These are phyloP conservation scores for Pyrus hybrid DNA, from an alignment of 331 rosid genomes.

Conservation along the genomic window DNA sequence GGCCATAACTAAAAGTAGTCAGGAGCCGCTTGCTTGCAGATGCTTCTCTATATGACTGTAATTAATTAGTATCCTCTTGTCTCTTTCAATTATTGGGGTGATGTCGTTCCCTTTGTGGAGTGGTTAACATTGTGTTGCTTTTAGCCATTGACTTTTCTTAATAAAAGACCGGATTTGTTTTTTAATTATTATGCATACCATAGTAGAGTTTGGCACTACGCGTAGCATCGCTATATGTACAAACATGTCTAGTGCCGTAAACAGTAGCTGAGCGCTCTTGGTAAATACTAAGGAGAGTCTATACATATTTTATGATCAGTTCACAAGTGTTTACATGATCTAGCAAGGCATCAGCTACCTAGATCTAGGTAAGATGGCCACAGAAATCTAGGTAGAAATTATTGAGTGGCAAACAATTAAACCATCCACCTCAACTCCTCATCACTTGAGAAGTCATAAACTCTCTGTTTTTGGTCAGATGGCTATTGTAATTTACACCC, in stretches of 20 bases:
- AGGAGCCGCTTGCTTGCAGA: not conserved
- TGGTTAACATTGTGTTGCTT: not conserved
- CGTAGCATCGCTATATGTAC: no score
- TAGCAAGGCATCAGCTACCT: no score
- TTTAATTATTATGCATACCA: not conserved
- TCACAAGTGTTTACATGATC: no score
- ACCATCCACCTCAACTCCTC: slow-evolving; percentile 2
- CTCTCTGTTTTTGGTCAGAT: not conserved
- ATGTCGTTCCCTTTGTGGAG: not conserved
- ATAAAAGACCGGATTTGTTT: not conserved
- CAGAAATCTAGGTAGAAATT: not conserved
- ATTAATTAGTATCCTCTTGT: not conserved
- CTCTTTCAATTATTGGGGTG: no score
- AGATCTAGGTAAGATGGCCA: not conserved
- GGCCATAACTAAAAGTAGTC: not conserved
- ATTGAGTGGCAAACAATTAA: not conserved
- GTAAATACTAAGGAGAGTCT: no score
- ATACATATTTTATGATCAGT: no score
- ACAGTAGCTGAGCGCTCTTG: no score
- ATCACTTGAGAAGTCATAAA: not conserved
- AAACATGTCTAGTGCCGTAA: no score
- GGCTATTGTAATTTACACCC: not conserved
- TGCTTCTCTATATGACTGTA: not conserved
- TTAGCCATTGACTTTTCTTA: not conserved
- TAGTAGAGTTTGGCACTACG: not conserved